A percentile compares a stretch with the other conserved stretches of the same genome.
These are phyloP conservation scores for Sordariomycetes sp. DNA, from an alignment of 2,329 filamentous ascomycete species.

Conservation along the genomic window DNA sequence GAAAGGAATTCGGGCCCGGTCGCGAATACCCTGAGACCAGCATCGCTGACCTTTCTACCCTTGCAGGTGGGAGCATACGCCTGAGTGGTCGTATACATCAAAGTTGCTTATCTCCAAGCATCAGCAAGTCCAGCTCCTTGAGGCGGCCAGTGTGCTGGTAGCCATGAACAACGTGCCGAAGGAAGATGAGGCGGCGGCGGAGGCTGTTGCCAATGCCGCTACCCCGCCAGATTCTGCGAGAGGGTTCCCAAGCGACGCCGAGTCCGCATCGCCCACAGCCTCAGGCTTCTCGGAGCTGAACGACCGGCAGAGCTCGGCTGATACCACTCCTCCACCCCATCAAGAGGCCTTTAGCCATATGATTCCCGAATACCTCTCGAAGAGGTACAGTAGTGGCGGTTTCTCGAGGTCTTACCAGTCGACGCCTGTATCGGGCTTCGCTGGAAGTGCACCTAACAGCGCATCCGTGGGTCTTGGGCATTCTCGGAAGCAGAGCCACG, in stretches of 20 bases:
- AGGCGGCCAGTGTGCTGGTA: slow-evolving; percentile 91
- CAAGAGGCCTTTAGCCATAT: slow-evolving; percentile 47
- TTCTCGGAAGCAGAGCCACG: slow-evolving; percentile 62
- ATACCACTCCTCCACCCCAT: slow-evolving; percentile 83
- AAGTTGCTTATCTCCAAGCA: slow-evolving; percentile 98
- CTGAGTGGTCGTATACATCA: slow-evolving; percentile 93
- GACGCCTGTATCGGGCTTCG: slow-evolving; percentile 32
- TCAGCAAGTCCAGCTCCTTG: slow-evolving; percentile 93
- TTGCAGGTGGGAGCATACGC: slow-evolving; percentile 94
- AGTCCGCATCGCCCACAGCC: slow-evolving; percentile 68
- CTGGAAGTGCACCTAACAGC: slow-evolving; percentile 31
- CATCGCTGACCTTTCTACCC: slow-evolving; percentile 7
- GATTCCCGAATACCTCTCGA: slow-evolving; percentile 31
- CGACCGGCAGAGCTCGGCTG: slow-evolving; percentile 69
- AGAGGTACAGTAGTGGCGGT: slow-evolving; percentile 44
- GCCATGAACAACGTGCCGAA: slow-evolving; percentile 55
- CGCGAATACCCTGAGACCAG: neutral
- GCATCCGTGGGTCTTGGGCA: slow-evolving; percentile 30
- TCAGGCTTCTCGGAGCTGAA: slow-evolving; percentile 70
- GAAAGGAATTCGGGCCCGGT: neutral
- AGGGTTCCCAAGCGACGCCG: slow-evolving; percentile 64
- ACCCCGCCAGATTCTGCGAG: slow-evolving; percentile 54
- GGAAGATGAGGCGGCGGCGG: slow-evolving; percentile 2
- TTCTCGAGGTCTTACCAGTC: slow-evolving; percentile 78
- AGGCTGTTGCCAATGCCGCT: slow-evolving; percentile 34